phyloP scores from a whole-genome alignment of 116 monocot species.

The Trichopus zeylanicus region DNA sequence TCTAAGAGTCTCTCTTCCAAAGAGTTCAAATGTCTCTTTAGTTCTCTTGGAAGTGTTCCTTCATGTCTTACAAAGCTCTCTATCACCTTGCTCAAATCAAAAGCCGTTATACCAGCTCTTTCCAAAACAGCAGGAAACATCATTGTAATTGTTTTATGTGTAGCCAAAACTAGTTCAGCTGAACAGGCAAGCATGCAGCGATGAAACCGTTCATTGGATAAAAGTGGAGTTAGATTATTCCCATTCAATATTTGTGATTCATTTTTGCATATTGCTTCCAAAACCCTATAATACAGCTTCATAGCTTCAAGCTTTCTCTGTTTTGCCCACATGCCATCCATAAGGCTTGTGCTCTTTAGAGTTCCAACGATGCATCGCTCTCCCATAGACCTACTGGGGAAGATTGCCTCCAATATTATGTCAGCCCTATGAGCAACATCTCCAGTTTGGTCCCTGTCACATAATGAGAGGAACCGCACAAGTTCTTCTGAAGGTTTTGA shows the following conservation, averaged over 20 bases:
- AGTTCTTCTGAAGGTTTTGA: slow-evolving; percentile 65
- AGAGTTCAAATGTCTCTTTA: slow-evolving; percentile 91
- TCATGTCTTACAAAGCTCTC: slow-evolving; percentile 93
- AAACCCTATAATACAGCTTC: slow-evolving; percentile 84
- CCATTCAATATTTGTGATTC: slow-evolving; percentile 56
- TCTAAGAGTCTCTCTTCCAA: slow-evolving; percentile 90
- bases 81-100: slow-evolving; percentile 97
- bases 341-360: slow-evolving; percentile 47
- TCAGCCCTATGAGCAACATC: slow-evolving; percentile 49
- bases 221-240: slow-evolving; percentile 65
- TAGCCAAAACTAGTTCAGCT: slow-evolving; percentile 88
- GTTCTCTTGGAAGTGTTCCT: slow-evolving; percentile 90
- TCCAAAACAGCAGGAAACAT: slow-evolving; percentile 94
- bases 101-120: slow-evolving; percentile 87
- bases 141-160: slow-evolving; percentile 86
- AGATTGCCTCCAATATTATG: slow-evolving; percentile 85
- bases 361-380: slow-evolving; percentile 45
- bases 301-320: slow-evolving; percentile 81
- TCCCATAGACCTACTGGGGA: slow-evolving; percentile 46
- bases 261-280: slow-evolving; percentile 83
- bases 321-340: slow-evolving; percentile 81
- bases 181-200: slow-evolving; percentile 97
- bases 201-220: slow-evolving; percentile 88
- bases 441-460: slow-evolving; percentile 48
- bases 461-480: slow-evolving; percentile 52